Evolutionary conservation across 2,329 filamentous ascomycete species (phyloP).

Genomic region (Exophiala spinifera): DNA sequence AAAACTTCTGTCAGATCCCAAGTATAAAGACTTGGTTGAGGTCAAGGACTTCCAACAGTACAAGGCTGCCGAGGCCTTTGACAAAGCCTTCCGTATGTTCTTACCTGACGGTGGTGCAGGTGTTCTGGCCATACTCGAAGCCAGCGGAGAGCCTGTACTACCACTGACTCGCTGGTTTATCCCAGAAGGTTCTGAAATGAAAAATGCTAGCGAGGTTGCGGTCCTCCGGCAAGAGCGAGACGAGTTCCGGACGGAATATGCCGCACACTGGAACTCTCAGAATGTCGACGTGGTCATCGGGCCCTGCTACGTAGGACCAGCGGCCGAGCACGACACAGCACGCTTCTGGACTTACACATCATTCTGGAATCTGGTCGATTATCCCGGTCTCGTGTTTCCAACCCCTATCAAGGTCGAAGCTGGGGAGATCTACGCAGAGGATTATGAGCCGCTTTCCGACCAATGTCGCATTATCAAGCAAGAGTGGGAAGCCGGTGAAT

Average conservation of each 20-base stretch:
- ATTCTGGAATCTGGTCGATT: slow-evolving; percentile 68
- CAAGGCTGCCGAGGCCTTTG: slow-evolving; percentile 49
- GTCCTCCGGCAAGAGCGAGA: too few relatives aligned
- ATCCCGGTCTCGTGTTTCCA: slow-evolving; percentile 61
- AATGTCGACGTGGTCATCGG: slow-evolving; percentile 11
- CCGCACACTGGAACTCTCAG: slow-evolving; percentile 43
- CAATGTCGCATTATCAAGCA: too few relatives aligned
- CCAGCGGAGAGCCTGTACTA: too few relatives aligned
- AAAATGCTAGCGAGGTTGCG: too few relatives aligned
- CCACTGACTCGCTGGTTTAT: too few relatives aligned
- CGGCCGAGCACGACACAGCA: slow-evolving; percentile 37
- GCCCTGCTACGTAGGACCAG: slow-evolving; percentile 3
- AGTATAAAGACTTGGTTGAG: slow-evolving; percentile 46
- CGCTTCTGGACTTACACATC: slow-evolving; percentile 63
- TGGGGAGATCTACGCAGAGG: too few relatives aligned
- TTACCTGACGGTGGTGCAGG: slow-evolving; percentile 60
- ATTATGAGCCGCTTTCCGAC: too few relatives aligned
- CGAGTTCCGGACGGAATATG: too few relatives aligned
- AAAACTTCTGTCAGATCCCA: slow-evolving; percentile 40
- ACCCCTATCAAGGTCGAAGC: slow-evolving; percentile 45
- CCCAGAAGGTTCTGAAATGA: too few relatives aligned
- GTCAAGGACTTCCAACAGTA: slow-evolving; percentile 51
- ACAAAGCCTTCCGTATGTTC: slow-evolving; percentile 47
- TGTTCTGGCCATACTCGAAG: slow-evolving; percentile 39
- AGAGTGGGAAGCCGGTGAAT: too few relatives aligned